Base-by-base conservation (phyloP, 495 filamentous ascomycete genomes). In the Lasiosphaeriaceae sp. region DNA sequence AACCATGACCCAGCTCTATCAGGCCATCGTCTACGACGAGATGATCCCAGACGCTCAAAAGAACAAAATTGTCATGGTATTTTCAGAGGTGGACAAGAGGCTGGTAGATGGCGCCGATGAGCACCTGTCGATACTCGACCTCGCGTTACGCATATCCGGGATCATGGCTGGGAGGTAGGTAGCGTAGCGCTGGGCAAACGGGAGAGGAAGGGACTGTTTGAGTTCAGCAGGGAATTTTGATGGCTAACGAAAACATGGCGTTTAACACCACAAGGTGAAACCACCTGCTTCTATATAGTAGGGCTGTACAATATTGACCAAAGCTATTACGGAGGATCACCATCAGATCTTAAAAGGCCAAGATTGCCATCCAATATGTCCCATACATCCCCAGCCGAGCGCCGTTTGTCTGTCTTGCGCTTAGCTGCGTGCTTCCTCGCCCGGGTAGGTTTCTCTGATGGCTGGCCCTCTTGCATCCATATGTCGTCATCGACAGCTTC, bases 41-140 rank as follows among this genome's bases (percentile, higher is more conserved):
- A 75, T 82, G 29, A 85, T 96, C 20, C 81, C 84, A 0, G 89
- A 96, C 66, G 74, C 81, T 11, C 87, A 94, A 63, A 99, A 99
- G 77, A 93, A 90, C 64, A 87, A 86, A 74, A 96, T 99, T 57
- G 86, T 92, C 23, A 80, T 87, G 61, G 78, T 90, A 21, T 97
- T 99, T 66, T 96, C 90, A 0, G 93, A 97, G 69, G 76, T 91
- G 50, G 94, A 99, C 63, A 97, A 96, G 78, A 81, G 94, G 50
- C 71, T 99, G 48, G 87, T 95, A n/a, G 95, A 99, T 71, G 94
- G 94, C n/a, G 87, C 90, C 3, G 95, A 99, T 66, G 94, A 99
- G 72, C 92, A 97, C 66, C 73, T 99, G 20, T 89, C 87, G 9
- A 87, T 97, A 45, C 69, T 97, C 41, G 94, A 99, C 71, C 68